These are phyloP conservation scores for Cylindrodendrum hubeiense DNA, from an alignment of 2,329 filamentous ascomycete genomes.

Conservation along the genomic window DNA sequence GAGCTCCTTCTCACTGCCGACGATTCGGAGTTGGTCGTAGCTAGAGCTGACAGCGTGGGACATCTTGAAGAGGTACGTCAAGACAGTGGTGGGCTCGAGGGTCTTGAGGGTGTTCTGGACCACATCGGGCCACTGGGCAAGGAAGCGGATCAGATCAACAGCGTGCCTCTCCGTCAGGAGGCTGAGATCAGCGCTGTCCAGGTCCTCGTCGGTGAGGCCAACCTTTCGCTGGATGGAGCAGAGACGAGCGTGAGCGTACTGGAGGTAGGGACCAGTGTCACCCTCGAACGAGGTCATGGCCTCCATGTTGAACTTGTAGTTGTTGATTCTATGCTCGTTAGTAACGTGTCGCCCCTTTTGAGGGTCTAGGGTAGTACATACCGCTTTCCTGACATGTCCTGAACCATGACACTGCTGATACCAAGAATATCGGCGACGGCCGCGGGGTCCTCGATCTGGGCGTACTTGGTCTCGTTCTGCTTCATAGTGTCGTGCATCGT, in stretches of 20 bases:
- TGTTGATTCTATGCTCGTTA: conserved; percentile 63
- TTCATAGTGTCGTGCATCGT: conserved; percentile 99
- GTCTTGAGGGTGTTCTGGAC: conserved; percentile 88
- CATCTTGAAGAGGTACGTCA: conserved; percentile 84
- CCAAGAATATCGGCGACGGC: conserved; percentile 88
- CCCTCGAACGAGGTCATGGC: conserved; percentile 88
- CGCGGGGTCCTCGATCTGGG: conserved; percentile 86
- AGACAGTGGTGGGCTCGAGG: conserved; percentile 74
- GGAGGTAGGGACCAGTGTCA: conserved; percentile 86
- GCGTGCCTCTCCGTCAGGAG: conserved; percentile 81
- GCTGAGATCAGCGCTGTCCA: conserved; percentile 73
- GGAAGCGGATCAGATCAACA: conserved; percentile 77
- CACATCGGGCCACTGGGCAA: conserved; percentile 89
- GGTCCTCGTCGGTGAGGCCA: conserved; percentile 65
- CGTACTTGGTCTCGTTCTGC: conserved; percentile 90
- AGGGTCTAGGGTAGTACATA: conserved; percentile 50
- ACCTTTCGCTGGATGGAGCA: conserved; percentile 72
- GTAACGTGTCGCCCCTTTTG: background rate
- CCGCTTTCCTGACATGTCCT: conserved; percentile 97
- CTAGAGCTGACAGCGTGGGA: conserved; percentile 83
- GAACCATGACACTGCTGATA: conserved; percentile 96
- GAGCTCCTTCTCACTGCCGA: conserved; percentile 81
- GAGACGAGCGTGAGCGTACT: conserved; percentile 84
- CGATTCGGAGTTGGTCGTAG: conserved; percentile 85
- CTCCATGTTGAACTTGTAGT: conserved; percentile 82